These are phyloP conservation scores for Streptanthus diversifolius DNA, from an alignment of 345 rosid species.

Conservation along the genomic window DNA sequence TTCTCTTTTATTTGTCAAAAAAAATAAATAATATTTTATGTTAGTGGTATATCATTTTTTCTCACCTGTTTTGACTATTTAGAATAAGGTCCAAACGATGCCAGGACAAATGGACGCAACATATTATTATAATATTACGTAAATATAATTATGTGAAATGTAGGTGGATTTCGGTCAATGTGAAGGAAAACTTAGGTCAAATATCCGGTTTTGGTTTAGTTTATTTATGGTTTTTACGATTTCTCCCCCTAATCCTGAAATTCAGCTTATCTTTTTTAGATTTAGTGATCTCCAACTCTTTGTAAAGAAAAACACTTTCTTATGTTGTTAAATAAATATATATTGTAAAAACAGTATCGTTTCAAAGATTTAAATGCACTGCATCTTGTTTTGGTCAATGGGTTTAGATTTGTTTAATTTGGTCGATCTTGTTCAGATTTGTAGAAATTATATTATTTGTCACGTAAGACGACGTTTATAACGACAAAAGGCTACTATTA, in stretches of 20 bases:
- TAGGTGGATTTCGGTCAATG: slow-evolving; percentile 23
- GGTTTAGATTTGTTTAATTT: background rate
- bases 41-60: background rate
- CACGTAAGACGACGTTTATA: background rate
- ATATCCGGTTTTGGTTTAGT: slow-evolving; percentile 20
- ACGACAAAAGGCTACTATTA: background rate
- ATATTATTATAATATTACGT: background rate
- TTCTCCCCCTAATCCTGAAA: background rate
- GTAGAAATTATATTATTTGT: background rate
- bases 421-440: background rate
- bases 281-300: background rate
- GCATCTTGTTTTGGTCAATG: background rate
- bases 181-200: slow-evolving; percentile 14
- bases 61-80: background rate
- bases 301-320: background rate
- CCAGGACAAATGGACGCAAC: background rate
- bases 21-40: no score
- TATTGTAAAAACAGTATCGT: background rate
- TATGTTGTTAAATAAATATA: background rate
- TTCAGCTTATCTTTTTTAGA: background rate
- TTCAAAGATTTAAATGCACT: background rate
- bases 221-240: background rate
- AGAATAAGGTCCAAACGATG: slow-evolving; percentile 9
- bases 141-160: background rate
- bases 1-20: no score